These are phyloP conservation scores for Suillus subaureus DNA, from an alignment of 768 basidiomycete genomes.

Conservation along the genomic window DNA sequence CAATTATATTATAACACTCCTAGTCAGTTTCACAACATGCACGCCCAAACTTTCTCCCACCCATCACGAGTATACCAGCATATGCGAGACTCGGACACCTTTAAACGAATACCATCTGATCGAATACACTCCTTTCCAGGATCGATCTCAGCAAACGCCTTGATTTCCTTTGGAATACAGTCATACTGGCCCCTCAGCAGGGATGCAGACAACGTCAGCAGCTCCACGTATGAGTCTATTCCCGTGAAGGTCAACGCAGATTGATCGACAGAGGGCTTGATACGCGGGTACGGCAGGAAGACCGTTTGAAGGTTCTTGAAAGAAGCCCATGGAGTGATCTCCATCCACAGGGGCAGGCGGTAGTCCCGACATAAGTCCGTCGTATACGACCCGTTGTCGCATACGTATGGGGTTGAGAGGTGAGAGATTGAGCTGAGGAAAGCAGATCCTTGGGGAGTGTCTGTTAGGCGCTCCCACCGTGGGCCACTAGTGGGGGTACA, in stretches of 20 bases:
- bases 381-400: neutral
- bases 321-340: constrained; percentile 32
- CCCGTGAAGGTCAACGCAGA: neutral
- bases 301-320: constrained; percentile 30
- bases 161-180: no score
- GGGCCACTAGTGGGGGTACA: constrained; percentile 38
- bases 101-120: neutral
- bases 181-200: neutral
- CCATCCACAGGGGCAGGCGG: constrained; percentile 18
- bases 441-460: constrained; percentile 29
- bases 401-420: constrained; percentile 10
- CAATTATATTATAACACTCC: neutral
- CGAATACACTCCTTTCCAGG: neutral
- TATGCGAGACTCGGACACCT: neutral
- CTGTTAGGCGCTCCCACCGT: constrained; percentile 25
- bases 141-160: neutral
- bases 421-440: constrained; percentile 42
- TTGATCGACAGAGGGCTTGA: neutral
- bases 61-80: neutral
- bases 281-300: neutral
- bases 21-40: neutral
- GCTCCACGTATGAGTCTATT: neutral
- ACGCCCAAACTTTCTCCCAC: constrained; percentile 3
- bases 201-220: constrained; percentile 4
- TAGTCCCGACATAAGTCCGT: neutral